Evolutionary conservation across 2,329 filamentous ascomycete species (phyloP).

Genomic region (Elsinoe ampelina): DNA sequence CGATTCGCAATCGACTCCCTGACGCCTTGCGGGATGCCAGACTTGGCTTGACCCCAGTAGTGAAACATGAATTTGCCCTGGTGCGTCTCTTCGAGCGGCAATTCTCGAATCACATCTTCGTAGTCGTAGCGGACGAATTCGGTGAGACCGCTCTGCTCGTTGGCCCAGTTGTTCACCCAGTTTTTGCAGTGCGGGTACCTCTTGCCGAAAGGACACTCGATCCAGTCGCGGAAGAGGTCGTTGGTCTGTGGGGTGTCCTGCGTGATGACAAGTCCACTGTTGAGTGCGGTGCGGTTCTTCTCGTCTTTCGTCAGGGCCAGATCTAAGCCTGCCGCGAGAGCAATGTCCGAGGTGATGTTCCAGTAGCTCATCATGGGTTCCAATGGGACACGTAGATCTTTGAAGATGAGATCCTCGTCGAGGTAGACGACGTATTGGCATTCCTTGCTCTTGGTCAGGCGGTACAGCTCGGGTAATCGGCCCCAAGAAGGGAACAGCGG

Average conservation of each 20-base stretch:
- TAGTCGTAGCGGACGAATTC: constrained; percentile 29
- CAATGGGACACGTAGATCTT: constrained; percentile 35
- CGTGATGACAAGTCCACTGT: constrained; percentile 38
- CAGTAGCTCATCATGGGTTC: constrained; percentile 43
- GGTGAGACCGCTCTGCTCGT: constrained; percentile 27
- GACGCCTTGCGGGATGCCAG: neutral
- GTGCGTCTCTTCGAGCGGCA: neutral
- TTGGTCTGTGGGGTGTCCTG: constrained; percentile 28
- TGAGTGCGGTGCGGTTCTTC: constrained; percentile 27
- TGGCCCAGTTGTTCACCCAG: constrained; percentile 24
- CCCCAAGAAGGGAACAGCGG: constrained; percentile 41
- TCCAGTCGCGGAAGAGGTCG: constrained; percentile 26
- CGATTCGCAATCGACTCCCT: neutral
- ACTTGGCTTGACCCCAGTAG: neutral
- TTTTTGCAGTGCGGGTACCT: constrained; percentile 24
- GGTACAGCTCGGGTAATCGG: constrained; percentile 32
- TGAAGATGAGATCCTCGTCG: constrained; percentile 37
- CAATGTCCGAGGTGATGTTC: constrained; percentile 33
- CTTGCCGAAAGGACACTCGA: constrained; percentile 21
- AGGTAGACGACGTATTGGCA: constrained; percentile 38
- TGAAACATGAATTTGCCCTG: neutral
- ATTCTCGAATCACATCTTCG: neutral
- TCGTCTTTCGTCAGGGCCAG: constrained; percentile 32
- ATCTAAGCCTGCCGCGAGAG: constrained; percentile 26
- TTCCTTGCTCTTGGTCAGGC: constrained; percentile 16